Evolutionary conservation across 495 filamentous ascomycete genomes (phyloP), one percentile per base, ranked within the genome.

Genomic region (Talaromyces nanjingensis): DNA sequence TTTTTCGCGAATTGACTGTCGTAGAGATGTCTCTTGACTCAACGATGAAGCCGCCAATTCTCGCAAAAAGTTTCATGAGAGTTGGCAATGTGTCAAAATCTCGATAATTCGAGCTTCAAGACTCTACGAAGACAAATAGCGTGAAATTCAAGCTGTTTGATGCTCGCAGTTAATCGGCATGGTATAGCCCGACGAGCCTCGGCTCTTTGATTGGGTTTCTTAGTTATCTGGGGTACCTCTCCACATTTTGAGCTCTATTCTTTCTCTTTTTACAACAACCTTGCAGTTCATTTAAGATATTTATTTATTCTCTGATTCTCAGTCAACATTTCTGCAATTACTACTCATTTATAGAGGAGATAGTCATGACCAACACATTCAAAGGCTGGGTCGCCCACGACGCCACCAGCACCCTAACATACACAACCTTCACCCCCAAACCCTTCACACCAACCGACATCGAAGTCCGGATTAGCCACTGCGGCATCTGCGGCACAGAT

Each of bases 401-500:
- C 33, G 82, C 81, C 49, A 77, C 89, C 24, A 89, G 86, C 56
- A 89, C 92, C 14, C 86, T 96, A 72, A 76, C 78, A 45, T 92
- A 87, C 85, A 80, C 83, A 65, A 77, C 83, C 65, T 96, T 86
- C 73, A 81, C 86, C 65, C 90, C 91, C 2, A 96, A 96, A 78
- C 79, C 84, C 12, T 94, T 88, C 81, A 82, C 86, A 25, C 85
- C 89, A 67, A 88, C 83, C 64, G 91, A 96, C 73, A 81, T 96
- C 57, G 77, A 80, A 65, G 71, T 80, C 64, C 54, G 67, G 54
- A 62, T 96, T 65, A 82, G 89, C 0, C 91, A 96, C 76, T 94
- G 91, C 72, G 90, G 91, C 59, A 86, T 97, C 68, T 96, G 92
- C 74, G 91, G 89, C 33, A 82, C 81, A 57, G 91, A 96, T 69